Conservation (phyloP, 2,329 filamentous ascomycete genomes). For the Alternaria rosae region DNA sequence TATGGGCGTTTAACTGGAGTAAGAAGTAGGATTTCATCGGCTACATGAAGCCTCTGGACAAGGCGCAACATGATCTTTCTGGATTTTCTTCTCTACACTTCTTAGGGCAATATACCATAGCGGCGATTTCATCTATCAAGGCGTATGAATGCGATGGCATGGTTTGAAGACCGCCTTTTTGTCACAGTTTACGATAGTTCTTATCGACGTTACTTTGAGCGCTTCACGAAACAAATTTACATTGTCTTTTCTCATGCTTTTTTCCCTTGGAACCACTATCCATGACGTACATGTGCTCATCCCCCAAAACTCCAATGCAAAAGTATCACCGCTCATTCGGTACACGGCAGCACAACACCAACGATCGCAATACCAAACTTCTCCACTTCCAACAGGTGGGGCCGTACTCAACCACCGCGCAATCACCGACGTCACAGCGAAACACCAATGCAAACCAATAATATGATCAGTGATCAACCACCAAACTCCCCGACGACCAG, state of each 20-base stretch:
- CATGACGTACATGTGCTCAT: background rate
- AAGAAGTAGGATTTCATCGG: background rate
- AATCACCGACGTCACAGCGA: constrained; percentile 5
- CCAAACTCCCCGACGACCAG: background rate
- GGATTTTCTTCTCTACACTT: background rate
- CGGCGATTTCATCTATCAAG: constrained; percentile 3
- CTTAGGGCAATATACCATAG: constrained; percentile 1
- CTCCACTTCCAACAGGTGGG: background rate
- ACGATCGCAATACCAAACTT: background rate
- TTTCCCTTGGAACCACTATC: no score
- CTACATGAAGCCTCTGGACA: background rate
- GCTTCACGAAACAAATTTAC: background rate
- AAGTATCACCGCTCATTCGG: background rate
- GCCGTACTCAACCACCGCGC: background rate
- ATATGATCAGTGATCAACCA: background rate
- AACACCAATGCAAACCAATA: background rate
- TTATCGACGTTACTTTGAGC: background rate
- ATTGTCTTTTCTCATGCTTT: background rate
- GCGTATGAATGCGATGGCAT: background rate
- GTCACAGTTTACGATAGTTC: background rate
- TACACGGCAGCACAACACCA: background rate
- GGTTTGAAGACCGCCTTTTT: background rate
- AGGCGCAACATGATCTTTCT: background rate
- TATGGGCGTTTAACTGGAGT: background rate
- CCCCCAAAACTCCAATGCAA: background rate